These are phyloP conservation scores for Strigomonas culicis DNA, from an alignment of 208 protist genomes.

Conservation along the genomic window DNA sequence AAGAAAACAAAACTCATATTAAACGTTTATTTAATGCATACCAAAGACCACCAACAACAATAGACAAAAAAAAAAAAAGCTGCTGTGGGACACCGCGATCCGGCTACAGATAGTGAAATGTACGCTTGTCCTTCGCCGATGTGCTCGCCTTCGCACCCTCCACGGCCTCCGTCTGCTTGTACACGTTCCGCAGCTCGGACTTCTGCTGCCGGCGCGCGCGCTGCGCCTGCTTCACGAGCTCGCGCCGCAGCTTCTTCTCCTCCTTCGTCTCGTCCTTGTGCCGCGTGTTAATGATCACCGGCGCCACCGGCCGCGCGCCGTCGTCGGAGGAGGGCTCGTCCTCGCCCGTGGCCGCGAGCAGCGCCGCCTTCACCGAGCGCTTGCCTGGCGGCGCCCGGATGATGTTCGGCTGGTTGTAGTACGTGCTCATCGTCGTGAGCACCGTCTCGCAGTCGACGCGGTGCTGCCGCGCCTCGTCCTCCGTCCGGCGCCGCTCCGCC, in stretches of 20 bases:
- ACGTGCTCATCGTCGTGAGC: conserved; percentile 70
- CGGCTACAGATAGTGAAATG: conserved; percentile 52
- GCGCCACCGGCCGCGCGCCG: no score
- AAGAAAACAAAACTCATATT: neutral
- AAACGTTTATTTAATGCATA: neutral
- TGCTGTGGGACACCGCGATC: neutral
- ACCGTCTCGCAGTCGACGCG: conserved; percentile 84
- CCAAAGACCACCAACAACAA: conserved; percentile 10
- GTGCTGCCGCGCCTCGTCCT: no score
- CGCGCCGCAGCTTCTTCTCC: conserved; percentile 74
- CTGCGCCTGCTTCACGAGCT: conserved; percentile 76
- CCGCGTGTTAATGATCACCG: conserved; percentile 17
- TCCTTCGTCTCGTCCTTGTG: conserved; percentile 76
- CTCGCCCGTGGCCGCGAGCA: conserved; percentile 19
- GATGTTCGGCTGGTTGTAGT: conserved; percentile 89
- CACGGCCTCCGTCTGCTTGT: conserved; percentile 65
- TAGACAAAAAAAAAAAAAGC: neutral
- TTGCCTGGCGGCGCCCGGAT: conserved; percentile 44
- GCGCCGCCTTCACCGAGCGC: neutral
- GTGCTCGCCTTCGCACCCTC: conserved; percentile 43
- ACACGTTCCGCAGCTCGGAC: conserved; percentile 65
- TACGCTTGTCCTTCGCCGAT: conserved; percentile 41
- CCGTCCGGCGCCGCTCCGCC: no score
- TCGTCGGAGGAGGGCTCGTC: conserved; percentile 8
- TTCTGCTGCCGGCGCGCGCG: conserved; percentile 76